Evolutionary conservation across 495 filamentous ascomycete species (phyloP), one percentile per base, ranked within the genome.

Genomic region (Parathielavia hyrcaniae): DNA sequence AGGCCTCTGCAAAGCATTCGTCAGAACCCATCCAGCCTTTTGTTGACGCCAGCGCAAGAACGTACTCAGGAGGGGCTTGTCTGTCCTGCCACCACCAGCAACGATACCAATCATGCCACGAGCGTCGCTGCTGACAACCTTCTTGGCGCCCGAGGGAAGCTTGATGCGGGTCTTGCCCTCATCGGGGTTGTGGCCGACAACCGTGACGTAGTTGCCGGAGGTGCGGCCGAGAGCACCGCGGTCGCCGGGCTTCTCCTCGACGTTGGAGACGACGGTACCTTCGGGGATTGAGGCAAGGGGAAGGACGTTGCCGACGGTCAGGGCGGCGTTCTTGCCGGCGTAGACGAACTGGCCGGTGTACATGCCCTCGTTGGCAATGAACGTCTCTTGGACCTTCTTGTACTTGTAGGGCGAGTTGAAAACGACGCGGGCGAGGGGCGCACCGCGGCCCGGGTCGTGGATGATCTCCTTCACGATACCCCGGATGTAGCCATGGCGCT

Each of bases 341-440:
- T 97, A 99, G 87, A 99, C 91, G 83, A 99, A 99, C 80, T 96
- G 91, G 66, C 93, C 93, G 63, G 93, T 96, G 89, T 99, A 99
- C 92, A 97, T 96, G 80, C 93, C 93, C 84, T 99, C 93, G 79
- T 97, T 97, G 75, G 95, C 93, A 73, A 99, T 97, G 85, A 98
- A 96, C 62, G 93, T 95, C 86, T 90, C 91, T 75, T 85, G 90
- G 75, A 86, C 77, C 76, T 88, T 83, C 81, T 88, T 89, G 83
- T 86, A 93, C 76, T 84, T 83, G 84, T 95, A 74, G 64, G 89
- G 86, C 74, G 93, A 87, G 65, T 91, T 91, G 88, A 98, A 98
- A 70, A 84, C 79, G 68, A 98, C 91, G 74, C 89, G 89, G 74
- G 93, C 92, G 70, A 98, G 87, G 67, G 93, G 93, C 76, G 95